phyloP scores from a whole-genome alignment of 805 yeast species.

The Candida alai region DNA sequence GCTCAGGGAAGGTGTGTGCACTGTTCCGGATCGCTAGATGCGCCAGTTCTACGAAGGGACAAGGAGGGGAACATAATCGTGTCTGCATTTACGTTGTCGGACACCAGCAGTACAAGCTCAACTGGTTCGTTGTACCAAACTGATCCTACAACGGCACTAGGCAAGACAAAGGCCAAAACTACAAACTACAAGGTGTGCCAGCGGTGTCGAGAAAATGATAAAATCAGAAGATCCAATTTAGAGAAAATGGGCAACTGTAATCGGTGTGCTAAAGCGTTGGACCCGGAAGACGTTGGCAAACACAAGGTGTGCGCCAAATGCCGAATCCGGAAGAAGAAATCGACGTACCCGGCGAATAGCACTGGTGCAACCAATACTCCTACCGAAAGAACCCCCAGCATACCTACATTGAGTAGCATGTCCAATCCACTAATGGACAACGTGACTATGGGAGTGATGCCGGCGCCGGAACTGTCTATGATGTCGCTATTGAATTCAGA shows the following conservation, averaged over 20 bases:
- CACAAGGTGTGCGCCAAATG: slow-evolving; percentile 57
- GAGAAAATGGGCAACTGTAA: slow-evolving; percentile 60
- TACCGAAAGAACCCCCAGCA: too few species aligned
- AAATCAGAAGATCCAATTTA: slow-evolving; percentile 49
- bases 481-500: too few species aligned
- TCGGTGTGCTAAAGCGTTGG: slow-evolving; percentile 52
- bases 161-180: slow-evolving; percentile 10
- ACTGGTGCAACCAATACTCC: slow-evolving; percentile 8
- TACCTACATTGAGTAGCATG: too few species aligned
- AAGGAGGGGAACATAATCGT: slow-evolving; percentile 12
- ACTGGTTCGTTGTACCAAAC: neutral
- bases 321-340: slow-evolving; percentile 49
- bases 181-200: slow-evolving; percentile 58
- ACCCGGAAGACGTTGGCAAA: slow-evolving; percentile 43
- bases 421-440: too few species aligned
- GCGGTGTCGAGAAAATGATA: slow-evolving; percentile 61
- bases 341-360: slow-evolving; percentile 6
- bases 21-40: slow-evolving; percentile 55
- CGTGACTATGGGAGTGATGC: too few species aligned
- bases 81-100: too few species aligned
- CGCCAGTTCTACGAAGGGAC: slow-evolving; percentile 33
- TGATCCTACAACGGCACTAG: neutral
- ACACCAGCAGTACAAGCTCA: slow-evolving; percentile 1
- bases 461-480: too few species aligned
- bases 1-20: slow-evolving; percentile 67